Conservation (phyloP, 345 rosid species). For the Aethionema arabicum region DNA sequence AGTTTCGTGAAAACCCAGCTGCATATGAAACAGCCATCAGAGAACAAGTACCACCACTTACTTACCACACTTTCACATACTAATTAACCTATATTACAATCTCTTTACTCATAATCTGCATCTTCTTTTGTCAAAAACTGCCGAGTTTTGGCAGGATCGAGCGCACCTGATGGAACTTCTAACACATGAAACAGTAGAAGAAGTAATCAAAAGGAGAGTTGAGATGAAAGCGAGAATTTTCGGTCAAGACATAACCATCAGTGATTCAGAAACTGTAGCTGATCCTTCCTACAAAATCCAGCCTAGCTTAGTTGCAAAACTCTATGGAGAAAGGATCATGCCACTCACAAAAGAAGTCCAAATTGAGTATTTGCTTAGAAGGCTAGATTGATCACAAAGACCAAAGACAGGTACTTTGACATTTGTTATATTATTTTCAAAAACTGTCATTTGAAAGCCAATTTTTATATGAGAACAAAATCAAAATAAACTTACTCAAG, state of each 20-base stretch:
- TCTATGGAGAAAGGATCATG: slow-evolving; percentile 64
- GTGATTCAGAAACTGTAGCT: slow-evolving; percentile 19
- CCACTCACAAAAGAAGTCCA: slow-evolving; percentile 71
- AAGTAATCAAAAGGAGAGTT: slow-evolving; percentile 51
- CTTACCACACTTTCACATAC: background rate
- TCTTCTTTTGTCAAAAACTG: slow-evolving; percentile 3
- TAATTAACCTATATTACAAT: background rate
- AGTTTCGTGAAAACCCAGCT: slow-evolving; percentile 51
- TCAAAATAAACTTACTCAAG: slow-evolving; percentile 15
- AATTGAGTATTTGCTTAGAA: slow-evolving; percentile 59
- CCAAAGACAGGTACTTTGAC: slow-evolving; percentile 5
- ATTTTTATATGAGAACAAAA: slow-evolving; percentile 31
- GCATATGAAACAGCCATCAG: slow-evolving; percentile 49
- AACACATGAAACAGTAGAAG: slow-evolving; percentile 54
- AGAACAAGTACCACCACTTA: slow-evolving; percentile 44
- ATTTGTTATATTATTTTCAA: slow-evolving; percentile 19
- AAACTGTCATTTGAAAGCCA: slow-evolving; percentile 17
- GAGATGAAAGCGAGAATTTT: slow-evolving; percentile 53
- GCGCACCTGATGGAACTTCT: slow-evolving; percentile 49
- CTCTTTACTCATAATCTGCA: slow-evolving; percentile 5
- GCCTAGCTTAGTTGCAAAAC: slow-evolving; percentile 55
- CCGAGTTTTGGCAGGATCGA: slow-evolving; percentile 45
- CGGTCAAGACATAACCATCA: slow-evolving; percentile 43
- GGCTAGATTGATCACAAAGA: slow-evolving; percentile 44
- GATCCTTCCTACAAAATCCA: slow-evolving; percentile 53